These are phyloP conservation scores for Ceratocystis lukuohia DNA, from an alignment of 2,329 filamentous ascomycete species.

Conservation along the genomic window DNA sequence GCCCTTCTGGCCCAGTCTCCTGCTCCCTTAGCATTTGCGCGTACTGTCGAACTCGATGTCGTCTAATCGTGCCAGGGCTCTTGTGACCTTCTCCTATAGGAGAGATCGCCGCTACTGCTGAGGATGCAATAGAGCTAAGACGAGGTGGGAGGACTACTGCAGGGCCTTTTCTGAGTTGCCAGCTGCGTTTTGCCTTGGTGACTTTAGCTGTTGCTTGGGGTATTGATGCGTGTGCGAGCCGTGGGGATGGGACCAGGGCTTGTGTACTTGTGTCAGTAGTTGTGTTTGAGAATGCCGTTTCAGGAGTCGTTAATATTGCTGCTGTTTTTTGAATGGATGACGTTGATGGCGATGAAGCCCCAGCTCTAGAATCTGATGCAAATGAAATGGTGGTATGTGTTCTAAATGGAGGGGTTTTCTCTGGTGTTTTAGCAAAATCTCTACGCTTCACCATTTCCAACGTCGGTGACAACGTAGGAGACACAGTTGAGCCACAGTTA, in stretches of 20 bases:
- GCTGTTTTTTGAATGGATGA: background rate
- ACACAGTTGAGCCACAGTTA: background rate
- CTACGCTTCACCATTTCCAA: background rate
- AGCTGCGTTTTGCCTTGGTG: background rate
- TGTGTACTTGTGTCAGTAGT: background rate
- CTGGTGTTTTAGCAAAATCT: background rate
- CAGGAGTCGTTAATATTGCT: background rate
- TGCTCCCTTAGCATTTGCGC: slow-evolving; percentile 34
- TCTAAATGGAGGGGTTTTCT: background rate
- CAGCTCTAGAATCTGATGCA: background rate
- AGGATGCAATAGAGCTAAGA: background rate
- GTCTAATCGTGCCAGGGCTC: slow-evolving; percentile 33
- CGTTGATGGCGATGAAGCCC: background rate
- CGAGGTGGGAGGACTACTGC: background rate
- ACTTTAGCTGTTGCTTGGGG: background rate
- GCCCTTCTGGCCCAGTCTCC: slow-evolving; percentile 20
- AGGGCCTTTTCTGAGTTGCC: background rate
- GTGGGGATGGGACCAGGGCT: background rate
- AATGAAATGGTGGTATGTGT: slow-evolving; percentile 5
- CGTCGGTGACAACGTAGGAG: background rate
- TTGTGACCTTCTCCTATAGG: slow-evolving; percentile 24
- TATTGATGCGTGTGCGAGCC: background rate
- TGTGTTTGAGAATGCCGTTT: background rate
- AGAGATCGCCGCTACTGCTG: slow-evolving; percentile 11
- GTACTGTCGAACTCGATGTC: slow-evolving; percentile 33